Evolutionary conservation across 345 rosid species (phyloP), one percentile per base, ranked within the genome.

Genomic region (Clausena lansium): DNA sequence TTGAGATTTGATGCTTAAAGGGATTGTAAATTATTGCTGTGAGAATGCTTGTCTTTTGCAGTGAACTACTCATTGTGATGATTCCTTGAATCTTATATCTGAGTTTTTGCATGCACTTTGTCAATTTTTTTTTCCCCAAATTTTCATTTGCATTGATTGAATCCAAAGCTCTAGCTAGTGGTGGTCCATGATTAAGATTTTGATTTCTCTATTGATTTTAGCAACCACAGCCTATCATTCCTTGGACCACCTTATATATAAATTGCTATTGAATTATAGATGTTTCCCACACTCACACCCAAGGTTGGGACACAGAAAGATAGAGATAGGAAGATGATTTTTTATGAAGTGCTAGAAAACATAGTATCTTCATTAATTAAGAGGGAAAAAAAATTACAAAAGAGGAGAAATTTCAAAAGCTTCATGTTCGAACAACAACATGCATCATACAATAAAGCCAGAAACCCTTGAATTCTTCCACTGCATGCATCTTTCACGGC

Each of bases 1-100:
- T 61, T 25, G 1, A 35, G 81, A 69, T 83, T 73, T 79, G 84
- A 88, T 86, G 86, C 85, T 84, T 78, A 81, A 82, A 87, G 85
- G 76, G 75, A 59, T 73, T 72, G 63, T 82, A 84, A 79, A 81
- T 87, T 85, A 82, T 88, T 83, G 87, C 80, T 73, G 64, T 60
- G 71, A 69, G 73, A 70, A 77, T 38, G 82, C 71, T 65, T 74
- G 62, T 38, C 77, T 57, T 75, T 79, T 77, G 74, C 65, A 79
- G 76, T 33, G 70, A 78, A 81, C 85, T 79, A 69, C 25, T 73
- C 78, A 25, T 25, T 41, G 50, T 45, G 50, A 10, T 64, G 83
- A 76, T 81, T 83, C 81, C 73, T 76, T 84, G 86, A 79, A 83
- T 84, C 77, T 79, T 50, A 59, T 59, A 20, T 76, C 71, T 60